These are phyloP conservation scores for Mucor ambiguus DNA, from an alignment of 371 early-diverging fungal genomes.

Conservation along the genomic window DNA sequence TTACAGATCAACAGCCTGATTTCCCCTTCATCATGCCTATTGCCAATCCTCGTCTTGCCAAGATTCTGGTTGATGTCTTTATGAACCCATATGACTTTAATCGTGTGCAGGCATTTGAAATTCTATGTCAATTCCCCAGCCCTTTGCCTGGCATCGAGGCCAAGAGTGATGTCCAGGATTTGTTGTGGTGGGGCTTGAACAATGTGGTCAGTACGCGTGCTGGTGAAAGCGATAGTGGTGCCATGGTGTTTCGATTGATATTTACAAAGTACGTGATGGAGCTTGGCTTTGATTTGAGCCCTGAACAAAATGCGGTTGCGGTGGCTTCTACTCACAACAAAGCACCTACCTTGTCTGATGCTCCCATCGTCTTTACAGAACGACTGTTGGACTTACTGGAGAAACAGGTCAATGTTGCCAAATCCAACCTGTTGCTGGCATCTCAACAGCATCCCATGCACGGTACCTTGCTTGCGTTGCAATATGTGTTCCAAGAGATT, in stretches of 20 bases:
- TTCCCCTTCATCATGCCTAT: conserved; percentile 62
- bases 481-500: conserved; percentile 64
- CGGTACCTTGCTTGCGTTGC: conserved; percentile 74
- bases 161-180: conserved; percentile 46
- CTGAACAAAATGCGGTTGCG: conserved; percentile 30
- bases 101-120: conserved; percentile 65
- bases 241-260: conserved; percentile 73
- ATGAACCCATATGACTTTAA: conserved; percentile 75
- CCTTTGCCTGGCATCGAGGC: conserved; percentile 59
- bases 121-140: conserved; percentile 60
- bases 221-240: conserved; percentile 84
- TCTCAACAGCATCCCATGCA: conserved; percentile 76
- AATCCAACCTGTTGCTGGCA: conserved; percentile 64
- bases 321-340: not conserved
- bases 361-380: conserved; percentile 45
- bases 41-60: conserved; percentile 48
- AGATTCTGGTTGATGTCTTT: conserved; percentile 60
- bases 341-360: not conserved
- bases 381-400: conserved; percentile 57
- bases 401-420: conserved; percentile 57
- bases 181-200: conserved; percentile 68
- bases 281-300: conserved; percentile 51
- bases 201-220: conserved; percentile 72
- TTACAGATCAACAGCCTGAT: conserved; percentile 42
- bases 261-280: conserved; percentile 77